Base-by-base conservation (phyloP, 345 rosid genomes). In the Hirschfeldia incana region DNA sequence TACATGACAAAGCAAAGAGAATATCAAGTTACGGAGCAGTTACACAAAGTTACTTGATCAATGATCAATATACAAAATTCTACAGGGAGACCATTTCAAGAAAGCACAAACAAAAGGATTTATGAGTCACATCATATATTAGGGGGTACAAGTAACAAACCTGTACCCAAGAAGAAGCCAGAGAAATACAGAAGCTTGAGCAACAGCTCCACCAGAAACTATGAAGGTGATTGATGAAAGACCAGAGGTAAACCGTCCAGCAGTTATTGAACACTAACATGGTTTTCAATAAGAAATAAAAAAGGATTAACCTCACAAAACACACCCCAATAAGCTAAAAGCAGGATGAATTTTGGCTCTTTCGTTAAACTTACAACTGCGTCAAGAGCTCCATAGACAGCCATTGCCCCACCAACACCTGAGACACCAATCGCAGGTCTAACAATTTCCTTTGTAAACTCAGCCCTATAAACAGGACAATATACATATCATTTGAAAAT, bases 391-490 rank as follows among this genome's bases (percentile, higher is more conserved):
- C 98, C 97, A 69, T 94, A 94, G 59, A 91, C 88, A 42, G 93
- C 98, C 98, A 94, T 89, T 6, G 97, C 88, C 72, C 94, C 94
- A 3, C 92, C 98, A 60, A 94, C 94, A 72, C 98, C 97, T 70
- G 94, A 75, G 59, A 84, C 92, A 65, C 97, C 97, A 72, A 94
- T 86, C 12, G 89, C 85, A 17, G 98, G 98, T 67, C 87, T 87
- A 68, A 89, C 97, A 64, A 94, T 27, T 51, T 92, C 90, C 89
- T 92, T 89, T 67, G 98, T 94, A 83, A 89, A 94, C 78, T 87
- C 94, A 64, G 98, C 97, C 94, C 98, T 94, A 64, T 59, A 16
- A 46, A 81, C 46, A 49, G 65, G 75, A 71, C 5, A 71, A 33
- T 33, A 4, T 4, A 3, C 4, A 46, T 16, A 13, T 30, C 21